Evolutionary conservation across 2,329 filamentous ascomycete species (phyloP), one percentile per base, ranked within the genome.

Genomic region (Truncatella angustata): DNA sequence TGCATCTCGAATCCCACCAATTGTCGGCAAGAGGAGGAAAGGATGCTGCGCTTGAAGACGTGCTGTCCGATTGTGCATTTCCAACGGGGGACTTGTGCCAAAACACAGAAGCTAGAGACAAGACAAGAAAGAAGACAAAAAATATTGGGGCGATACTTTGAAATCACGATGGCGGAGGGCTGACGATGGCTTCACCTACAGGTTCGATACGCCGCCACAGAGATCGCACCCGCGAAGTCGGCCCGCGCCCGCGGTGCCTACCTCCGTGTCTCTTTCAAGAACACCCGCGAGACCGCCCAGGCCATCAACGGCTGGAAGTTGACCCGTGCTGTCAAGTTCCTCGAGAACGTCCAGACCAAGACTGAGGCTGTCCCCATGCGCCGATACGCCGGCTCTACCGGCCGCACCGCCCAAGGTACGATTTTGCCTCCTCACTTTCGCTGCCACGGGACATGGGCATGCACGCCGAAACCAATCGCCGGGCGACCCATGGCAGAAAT

Each of bases 251-350:
- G 94, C 80, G 94, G 95, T 79, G 91, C 92, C 76, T 99, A 97
- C 85, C 90, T 99, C 70, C 91, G 94, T 75, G 93, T 97, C 69
- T 96, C 90, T 69, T 99, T 97, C 90, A 99, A 99, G 88, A 99
- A 99, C 88, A 99, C 94, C 75, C 91, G 94, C 73, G 95, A 99
- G 85, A 97, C 93, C 66, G 94, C 95, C 63, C 94, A 97, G 84
- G 92, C 92, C 71, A 96, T 99, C 86, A 97, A 94, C 81, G 93
- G 93, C 80, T 96, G 91, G 91, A 97, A 97, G 84, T 76, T 97
- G 73, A 84, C 91, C 80, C 92, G 94, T 73, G 94, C 94, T 70
- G 80, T 97, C 67, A 86, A 87, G 74, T 99, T 96, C 87, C 90
- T 99, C 73, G 90, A 96, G 84, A 97, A 99, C 78, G 94, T 99